Evolutionary conservation across 2,329 filamentous ascomycete genomes (phyloP), one percentile per base, ranked within the genome.

Genomic region (Pseudogymnoascus sp.): DNA sequence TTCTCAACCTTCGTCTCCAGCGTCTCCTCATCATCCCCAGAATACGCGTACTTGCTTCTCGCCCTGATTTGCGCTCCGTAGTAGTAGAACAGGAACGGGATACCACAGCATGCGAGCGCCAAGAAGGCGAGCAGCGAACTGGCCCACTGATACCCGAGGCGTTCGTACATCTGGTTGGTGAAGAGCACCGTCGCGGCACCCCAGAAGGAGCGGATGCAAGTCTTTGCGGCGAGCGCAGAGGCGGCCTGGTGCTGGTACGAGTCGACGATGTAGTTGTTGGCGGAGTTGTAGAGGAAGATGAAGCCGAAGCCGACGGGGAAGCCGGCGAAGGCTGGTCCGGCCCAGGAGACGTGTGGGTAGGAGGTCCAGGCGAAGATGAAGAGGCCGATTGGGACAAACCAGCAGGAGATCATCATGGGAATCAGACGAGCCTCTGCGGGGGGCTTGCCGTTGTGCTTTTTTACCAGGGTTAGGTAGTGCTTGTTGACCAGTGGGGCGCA

Each of bases 81-180:
- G 70, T 79, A 85, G 80, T 89, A 96, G 76, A 96, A 96, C 26
- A 90, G 74, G 73, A 88, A 96, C 0, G 91, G 91, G 68, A 96
- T 96, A 0, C 80, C 84, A 73, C 91, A 96, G 77, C 91, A 96
- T 0, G 84, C 88, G 5, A 96, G 77, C 14, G 82, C 84, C 68
- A 96, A 80, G 69, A 93, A 93, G 0, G 83, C 90, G 7, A 95
- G 77, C 8, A 95, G 79, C 0, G 82, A 82, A 60, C 84, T 86
- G 0, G 90, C 90, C 90, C 90, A 93, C 72, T 91, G 85, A 74
- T 91, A 81, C 7, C 86, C 86, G 12, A 93, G 79, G 2, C 86
- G 81, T 59, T 81, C 74, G 75, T 91, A 92, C 90, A 95, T 93
- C 74, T 93, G 89, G 67, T 83, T 81, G 0, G 90, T 93, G 76